Evolutionary conservation across 306 rosid genomes (phyloP).

Genomic region (Quercus alba): DNA sequence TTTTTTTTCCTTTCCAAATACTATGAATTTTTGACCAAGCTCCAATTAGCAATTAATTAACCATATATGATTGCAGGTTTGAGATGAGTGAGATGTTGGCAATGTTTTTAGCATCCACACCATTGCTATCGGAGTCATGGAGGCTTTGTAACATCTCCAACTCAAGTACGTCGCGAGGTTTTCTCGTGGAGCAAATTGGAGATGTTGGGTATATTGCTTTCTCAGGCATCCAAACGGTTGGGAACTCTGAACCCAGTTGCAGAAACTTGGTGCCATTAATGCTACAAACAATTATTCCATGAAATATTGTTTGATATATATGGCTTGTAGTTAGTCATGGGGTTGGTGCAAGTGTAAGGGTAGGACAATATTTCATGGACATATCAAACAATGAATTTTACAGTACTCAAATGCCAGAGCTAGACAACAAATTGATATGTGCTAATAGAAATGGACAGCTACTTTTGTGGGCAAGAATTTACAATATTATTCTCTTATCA

Average conservation of each 20-base stretch:
- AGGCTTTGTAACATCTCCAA: conserved; percentile 21
- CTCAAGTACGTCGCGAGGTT: conserved; percentile 18
- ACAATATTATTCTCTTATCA: too few species aligned
- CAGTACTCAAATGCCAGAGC: too few species aligned
- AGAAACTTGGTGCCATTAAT: conserved; percentile 36
- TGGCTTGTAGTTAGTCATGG: too few species aligned
- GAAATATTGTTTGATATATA: too few species aligned
- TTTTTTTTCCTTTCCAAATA: neutral
- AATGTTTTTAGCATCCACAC: conserved; percentile 59
- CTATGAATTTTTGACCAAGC: neutral
- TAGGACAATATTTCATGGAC: too few species aligned
- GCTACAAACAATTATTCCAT: neutral
- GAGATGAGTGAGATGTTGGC: conserved; percentile 80
- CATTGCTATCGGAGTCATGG: conserved; percentile 72
- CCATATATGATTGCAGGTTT: conserved; percentile 33
- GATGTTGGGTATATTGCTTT: conserved; percentile 55
- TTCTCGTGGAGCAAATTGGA: conserved; percentile 34
- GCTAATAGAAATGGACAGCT: too few species aligned
- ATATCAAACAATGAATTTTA: too few species aligned
- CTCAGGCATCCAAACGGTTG: conserved; percentile 47
- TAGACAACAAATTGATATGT: too few species aligned
- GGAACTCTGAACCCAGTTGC: conserved; percentile 11
- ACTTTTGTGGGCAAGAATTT: too few species aligned
- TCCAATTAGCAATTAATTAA: neutral
- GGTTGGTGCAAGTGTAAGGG: too few species aligned